Percentiles rank a stretch among this genome's conserved stretches.
Evolutionary conservation across 192 early-diverging fungal species (phyloP).

Genomic region (Backusella tarrabulga): DNA sequence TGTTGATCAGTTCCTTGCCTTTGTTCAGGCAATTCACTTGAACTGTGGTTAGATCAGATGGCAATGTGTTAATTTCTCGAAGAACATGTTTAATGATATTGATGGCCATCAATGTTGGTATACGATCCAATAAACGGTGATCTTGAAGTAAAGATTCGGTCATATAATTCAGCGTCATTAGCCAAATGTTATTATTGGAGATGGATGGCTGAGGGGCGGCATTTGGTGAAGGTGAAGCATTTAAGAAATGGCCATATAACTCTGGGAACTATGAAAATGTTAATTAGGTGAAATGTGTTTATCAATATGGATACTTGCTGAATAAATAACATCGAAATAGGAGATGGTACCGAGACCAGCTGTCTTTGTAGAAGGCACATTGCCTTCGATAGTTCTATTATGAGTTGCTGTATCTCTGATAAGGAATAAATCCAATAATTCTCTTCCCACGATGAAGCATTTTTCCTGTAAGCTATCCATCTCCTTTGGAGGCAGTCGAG

Average conservation of each 20-base stretch:
- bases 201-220: slow-evolving; percentile 31
- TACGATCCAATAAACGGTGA: slow-evolving; percentile 39
- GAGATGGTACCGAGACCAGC: slow-evolving; percentile 13
- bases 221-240: slow-evolving; percentile 6
- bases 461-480: slow-evolving; percentile 18
- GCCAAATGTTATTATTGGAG: slow-evolving; percentile 45
- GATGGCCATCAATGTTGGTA: slow-evolving; percentile 42
- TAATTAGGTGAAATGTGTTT: background rate
- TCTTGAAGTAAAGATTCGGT: slow-evolving; percentile 42
- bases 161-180: slow-evolving; percentile 45
- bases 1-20: slow-evolving; percentile 49
- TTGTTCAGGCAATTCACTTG: slow-evolving; percentile 48
- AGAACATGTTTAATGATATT: slow-evolving; percentile 50
- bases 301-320: slow-evolving; percentile 14
- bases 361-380: background rate
- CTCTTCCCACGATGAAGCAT: slow-evolving; percentile 27
- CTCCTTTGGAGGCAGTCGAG: slow-evolving; percentile 15
- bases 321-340: slow-evolving; percentile 35
- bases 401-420: slow-evolving; percentile 7
- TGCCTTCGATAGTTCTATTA: background rate
- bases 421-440: slow-evolving; percentile 29
- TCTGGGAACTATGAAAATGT: slow-evolving; percentile 27
- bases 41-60: slow-evolving; percentile 35
- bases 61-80: slow-evolving; percentile 48
- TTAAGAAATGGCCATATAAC: slow-evolving; percentile 33